These are phyloP conservation scores for Ustilago bromivora DNA, from an alignment of 1,284 basidiomycete species.

Conservation along the genomic window DNA sequence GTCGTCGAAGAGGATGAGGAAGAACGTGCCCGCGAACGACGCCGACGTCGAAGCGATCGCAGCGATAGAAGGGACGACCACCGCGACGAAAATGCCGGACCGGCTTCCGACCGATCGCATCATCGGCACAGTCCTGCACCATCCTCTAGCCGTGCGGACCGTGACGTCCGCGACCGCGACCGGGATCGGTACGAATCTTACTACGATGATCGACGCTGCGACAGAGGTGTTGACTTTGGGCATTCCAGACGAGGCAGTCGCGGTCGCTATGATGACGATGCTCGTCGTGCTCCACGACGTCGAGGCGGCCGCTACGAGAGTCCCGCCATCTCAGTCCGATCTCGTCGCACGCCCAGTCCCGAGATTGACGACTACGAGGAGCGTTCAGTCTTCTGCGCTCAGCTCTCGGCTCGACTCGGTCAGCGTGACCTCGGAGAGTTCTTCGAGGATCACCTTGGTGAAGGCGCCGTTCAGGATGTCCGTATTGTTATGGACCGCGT, in stretches of 20 bases:
- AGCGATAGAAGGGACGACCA: slow-evolving; percentile 42
- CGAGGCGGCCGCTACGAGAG: slow-evolving; percentile 39
- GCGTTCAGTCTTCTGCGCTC: slow-evolving; percentile 97
- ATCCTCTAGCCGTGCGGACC: slow-evolving; percentile 30
- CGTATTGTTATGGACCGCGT: slow-evolving; percentile 93
- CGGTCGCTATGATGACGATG: slow-evolving; percentile 36
- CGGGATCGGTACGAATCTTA: slow-evolving; percentile 43
- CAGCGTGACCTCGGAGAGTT: slow-evolving; percentile 96
- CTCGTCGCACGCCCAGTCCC: slow-evolving; percentile 44
- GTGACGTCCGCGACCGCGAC: slow-evolving; percentile 16
- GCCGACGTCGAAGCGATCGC: slow-evolving; percentile 48
- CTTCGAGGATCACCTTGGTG: slow-evolving; percentile 95
- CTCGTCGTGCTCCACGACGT: slow-evolving; percentile 22
- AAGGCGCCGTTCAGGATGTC: slow-evolving; percentile 88
- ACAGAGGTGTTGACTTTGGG: slow-evolving; percentile 20
- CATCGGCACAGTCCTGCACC: slow-evolving; percentile 33
- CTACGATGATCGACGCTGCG: slow-evolving; percentile 47
- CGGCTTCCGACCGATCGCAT: slow-evolving; percentile 10
- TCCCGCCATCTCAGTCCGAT: slow-evolving; percentile 34
- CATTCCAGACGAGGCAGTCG: slow-evolving; percentile 21
- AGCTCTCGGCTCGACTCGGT: slow-evolving; percentile 93
- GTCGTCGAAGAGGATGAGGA: slow-evolving; percentile 44
- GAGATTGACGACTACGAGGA: slow-evolving; percentile 76
- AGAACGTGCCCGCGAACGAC: slow-evolving; percentile 71
- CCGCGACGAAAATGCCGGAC: slow-evolving; percentile 26